Percentiles rank a stretch among this genome's conserved stretches.
phyloP scores from a whole-genome alignment of 768 basidiomycete genomes.

The Leccinum longicurvipes region DNA sequence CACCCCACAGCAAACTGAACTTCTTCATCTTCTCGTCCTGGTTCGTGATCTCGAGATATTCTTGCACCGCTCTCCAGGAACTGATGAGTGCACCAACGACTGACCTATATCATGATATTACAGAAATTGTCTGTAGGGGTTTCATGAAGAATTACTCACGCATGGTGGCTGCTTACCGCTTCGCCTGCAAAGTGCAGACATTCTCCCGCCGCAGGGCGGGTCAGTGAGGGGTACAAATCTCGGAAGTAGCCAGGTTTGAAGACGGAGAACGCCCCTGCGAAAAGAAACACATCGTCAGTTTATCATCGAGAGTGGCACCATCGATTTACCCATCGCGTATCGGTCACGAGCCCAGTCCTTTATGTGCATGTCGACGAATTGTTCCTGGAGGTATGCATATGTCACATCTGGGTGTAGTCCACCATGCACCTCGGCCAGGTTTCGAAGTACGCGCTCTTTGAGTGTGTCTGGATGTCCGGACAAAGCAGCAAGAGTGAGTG shows the following conservation, averaged over 20 bases:
- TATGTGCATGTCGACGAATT: conserved; percentile 17
- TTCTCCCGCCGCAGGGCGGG: conserved; percentile 23
- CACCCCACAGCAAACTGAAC: conserved; percentile 28
- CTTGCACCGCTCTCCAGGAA: conserved; percentile 33
- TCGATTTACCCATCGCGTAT: conserved; percentile 33
- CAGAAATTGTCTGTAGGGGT: background rate
- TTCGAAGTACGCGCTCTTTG: conserved; percentile 4
- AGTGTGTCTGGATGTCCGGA: background rate
- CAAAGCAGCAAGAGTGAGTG: background rate
- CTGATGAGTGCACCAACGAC: conserved; percentile 38
- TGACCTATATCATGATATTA: conserved; percentile 25
- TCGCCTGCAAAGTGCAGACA: conserved; percentile 13
- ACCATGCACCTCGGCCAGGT: no score
- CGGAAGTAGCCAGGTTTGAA: conserved; percentile 39
- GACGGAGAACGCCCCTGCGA: conserved; percentile 35
- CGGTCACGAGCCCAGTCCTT: conserved; percentile 35
- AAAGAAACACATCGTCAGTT: background rate
- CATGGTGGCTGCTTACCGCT: conserved; percentile 35
- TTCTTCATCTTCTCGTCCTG: conserved; percentile 6
- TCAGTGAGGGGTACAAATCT: conserved; percentile 30
- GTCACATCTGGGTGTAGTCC: conserved; percentile 1
- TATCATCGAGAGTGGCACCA: background rate
- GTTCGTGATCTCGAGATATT: conserved; percentile 17
- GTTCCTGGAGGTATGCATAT: background rate
- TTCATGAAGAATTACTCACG: conserved; percentile 18